phyloP scores from a whole-genome alignment of 257 asterid species.

The Coffea canephora region DNA sequence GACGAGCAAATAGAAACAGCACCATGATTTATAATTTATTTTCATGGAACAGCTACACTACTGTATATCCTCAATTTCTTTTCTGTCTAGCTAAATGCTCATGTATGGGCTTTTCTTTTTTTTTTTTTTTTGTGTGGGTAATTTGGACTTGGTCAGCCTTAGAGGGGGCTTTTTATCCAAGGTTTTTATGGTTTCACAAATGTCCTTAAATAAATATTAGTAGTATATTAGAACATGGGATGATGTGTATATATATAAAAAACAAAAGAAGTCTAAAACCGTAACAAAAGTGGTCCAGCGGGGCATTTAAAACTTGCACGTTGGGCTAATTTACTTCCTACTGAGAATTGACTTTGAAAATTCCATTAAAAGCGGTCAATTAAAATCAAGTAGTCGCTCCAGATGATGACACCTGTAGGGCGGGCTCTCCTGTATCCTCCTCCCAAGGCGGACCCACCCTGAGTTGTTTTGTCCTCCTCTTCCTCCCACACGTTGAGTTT shows the following conservation, averaged over 20 bases:
- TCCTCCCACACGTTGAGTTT: no score
- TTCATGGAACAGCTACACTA: neutral
- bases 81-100: neutral
- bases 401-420: neutral
- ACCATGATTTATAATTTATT: neutral
- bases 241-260: no score
- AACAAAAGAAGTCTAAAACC: neutral
- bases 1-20: neutral
- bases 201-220: no score
- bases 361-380: constrained; percentile 33
- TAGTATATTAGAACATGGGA: no score
- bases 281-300: constrained; percentile 23
- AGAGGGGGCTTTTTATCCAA: neutral
- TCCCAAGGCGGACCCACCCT: neutral
- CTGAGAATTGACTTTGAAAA: constrained; percentile 37
- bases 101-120: no score
- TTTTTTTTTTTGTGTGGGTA: neutral
- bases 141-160: neutral
- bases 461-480: neutral
- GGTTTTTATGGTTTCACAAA: neutral
- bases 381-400: constrained; percentile 24
- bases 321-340: constrained; percentile 5
- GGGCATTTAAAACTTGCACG: constrained; percentile 8
- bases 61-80: neutral
- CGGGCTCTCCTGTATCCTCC: neutral